phyloP scores from a whole-genome alignment of 2,329 filamentous ascomycete genomes.

The Didymella keratinophila region DNA sequence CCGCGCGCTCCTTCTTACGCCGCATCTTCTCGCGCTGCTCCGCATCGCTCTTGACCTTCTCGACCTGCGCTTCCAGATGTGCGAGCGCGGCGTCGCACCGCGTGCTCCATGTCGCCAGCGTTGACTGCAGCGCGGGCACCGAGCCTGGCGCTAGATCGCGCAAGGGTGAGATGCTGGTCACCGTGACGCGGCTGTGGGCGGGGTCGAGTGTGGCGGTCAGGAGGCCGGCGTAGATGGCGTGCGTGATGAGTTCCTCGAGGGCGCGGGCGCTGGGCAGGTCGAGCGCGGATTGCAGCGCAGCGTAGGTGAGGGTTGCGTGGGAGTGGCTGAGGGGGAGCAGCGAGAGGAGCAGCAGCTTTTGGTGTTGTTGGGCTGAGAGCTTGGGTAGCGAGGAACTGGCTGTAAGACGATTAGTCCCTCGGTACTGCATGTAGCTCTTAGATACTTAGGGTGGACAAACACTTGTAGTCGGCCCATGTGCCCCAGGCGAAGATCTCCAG shows the following conservation, averaged over 20 bases:
- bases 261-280: conserved; percentile 71
- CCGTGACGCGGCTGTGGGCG: conserved; percentile 73
- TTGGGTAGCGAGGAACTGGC: conserved; percentile 67
- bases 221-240: conserved; percentile 85
- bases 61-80: conserved; percentile 79
- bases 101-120: conserved; percentile 77
- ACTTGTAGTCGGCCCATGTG: conserved; percentile 80
- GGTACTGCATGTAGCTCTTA: neutral
- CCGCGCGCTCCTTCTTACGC: conserved; percentile 52
- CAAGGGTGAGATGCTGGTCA: conserved; percentile 82
- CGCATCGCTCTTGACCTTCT: conserved; percentile 63
- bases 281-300: conserved; percentile 70
- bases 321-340: conserved; percentile 81
- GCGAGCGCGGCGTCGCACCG: conserved; percentile 77
- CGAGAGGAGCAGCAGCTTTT: conserved; percentile 90
- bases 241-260: conserved; percentile 86
- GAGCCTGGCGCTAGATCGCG: conserved; percentile 82
- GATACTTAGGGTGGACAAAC: conserved; percentile 49
- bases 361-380: conserved; percentile 74
- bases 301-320: conserved; percentile 73
- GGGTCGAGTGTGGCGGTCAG: conserved; percentile 85
- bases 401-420: neutral
- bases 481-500: conserved; percentile 93
- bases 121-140: conserved; percentile 71
- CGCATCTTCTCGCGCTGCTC: conserved; percentile 53